These are phyloP conservation scores for Globisporangium abappressorium DNA, from an alignment of 352 stramenopile species.

Conservation along the genomic window DNA sequence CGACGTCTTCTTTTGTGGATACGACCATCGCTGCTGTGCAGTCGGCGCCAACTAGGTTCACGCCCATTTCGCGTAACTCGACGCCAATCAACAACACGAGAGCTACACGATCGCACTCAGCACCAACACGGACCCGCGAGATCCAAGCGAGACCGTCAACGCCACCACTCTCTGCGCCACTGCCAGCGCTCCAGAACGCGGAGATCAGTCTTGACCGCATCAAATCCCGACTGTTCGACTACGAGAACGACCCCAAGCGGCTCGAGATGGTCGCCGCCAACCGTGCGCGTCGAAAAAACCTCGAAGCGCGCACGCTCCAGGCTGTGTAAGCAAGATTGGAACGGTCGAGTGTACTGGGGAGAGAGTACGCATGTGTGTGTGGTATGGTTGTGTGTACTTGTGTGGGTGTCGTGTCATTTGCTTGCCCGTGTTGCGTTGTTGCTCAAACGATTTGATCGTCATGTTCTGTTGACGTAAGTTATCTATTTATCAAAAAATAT, in stretches of 20 bases:
- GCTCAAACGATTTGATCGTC: constrained; percentile 1
- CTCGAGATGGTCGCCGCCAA: constrained; percentile 21
- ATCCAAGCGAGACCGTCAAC: constrained; percentile 5
- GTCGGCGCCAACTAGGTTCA: neutral
- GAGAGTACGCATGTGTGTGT: neutral
- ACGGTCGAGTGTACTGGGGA: neutral
- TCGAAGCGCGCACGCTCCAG: neutral
- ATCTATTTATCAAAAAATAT: constrained; percentile 14
- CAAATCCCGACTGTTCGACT: constrained; percentile 21
- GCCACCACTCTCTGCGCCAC: neutral
- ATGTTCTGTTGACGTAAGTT: constrained; percentile 11
- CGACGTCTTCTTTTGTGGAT: neutral
- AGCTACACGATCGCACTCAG: constrained; percentile 4
- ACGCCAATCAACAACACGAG: neutral
- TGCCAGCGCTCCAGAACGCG: neutral
- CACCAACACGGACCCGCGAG: neutral
- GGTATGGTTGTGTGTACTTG: neutral
- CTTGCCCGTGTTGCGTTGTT: neutral
- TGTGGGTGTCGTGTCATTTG: neutral
- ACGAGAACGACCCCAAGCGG: constrained; percentile 20
- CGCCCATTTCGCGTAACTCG: neutral
- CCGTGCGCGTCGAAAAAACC: constrained; percentile 17
- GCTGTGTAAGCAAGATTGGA: neutral
- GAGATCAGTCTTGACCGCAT: constrained; percentile 14
- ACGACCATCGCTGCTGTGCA: too few relatives aligned